These are phyloP conservation scores for Neoscytalidium dimidiatum DNA, from an alignment of 2,329 filamentous ascomycete genomes.

Conservation along the genomic window DNA sequence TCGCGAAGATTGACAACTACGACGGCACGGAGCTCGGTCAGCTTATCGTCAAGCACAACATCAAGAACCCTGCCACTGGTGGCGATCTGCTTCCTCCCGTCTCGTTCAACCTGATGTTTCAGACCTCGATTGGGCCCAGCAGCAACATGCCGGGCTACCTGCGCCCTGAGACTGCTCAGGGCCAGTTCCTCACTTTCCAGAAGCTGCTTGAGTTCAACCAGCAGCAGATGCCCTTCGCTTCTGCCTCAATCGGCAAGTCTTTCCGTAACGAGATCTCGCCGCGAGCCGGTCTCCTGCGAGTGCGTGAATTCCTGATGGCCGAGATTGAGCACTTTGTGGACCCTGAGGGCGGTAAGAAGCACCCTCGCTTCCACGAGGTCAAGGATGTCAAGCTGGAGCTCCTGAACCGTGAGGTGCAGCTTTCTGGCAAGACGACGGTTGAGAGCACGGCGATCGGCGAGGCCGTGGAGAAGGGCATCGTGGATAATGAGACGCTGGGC, in stretches of 20 bases:
- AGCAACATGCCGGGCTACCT: slow-evolving; percentile 83
- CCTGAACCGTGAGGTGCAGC: slow-evolving; percentile 81
- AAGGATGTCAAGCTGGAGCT: slow-evolving; percentile 81
- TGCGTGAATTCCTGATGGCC: slow-evolving; percentile 97
- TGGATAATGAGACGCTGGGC: slow-evolving; percentile 96
- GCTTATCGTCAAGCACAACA: slow-evolving; percentile 87
- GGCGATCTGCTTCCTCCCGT: slow-evolving; percentile 78
- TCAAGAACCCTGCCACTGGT: slow-evolving; percentile 83
- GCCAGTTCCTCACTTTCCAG: slow-evolving; percentile 95
- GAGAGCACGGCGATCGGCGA: slow-evolving; percentile 77
- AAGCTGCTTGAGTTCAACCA: slow-evolving; percentile 98
- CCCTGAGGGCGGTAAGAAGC: slow-evolving; percentile 91
- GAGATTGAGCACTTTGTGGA: slow-evolving; percentile 99
- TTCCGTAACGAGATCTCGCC: slow-evolving; percentile 99
- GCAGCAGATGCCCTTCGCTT: slow-evolving; percentile 93
- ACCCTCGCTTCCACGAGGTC: slow-evolving; percentile 82
- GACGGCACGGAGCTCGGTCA: slow-evolving; percentile 81
- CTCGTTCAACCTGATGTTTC: slow-evolving; percentile 98
- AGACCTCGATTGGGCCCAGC: slow-evolving; percentile 90
- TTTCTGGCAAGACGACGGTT: slow-evolving; percentile 78
- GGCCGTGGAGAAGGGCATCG: slow-evolving; percentile 77
- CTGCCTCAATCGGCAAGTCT: slow-evolving; percentile 94
- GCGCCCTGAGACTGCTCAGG: slow-evolving; percentile 93
- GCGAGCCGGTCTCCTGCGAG: slow-evolving; percentile 83
- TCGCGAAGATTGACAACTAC: slow-evolving; percentile 96